Evolutionary conservation across 768 basidiomycete genomes (phyloP), one percentile per base, ranked within the genome.

Genomic region (Mycena belliarum): DNA sequence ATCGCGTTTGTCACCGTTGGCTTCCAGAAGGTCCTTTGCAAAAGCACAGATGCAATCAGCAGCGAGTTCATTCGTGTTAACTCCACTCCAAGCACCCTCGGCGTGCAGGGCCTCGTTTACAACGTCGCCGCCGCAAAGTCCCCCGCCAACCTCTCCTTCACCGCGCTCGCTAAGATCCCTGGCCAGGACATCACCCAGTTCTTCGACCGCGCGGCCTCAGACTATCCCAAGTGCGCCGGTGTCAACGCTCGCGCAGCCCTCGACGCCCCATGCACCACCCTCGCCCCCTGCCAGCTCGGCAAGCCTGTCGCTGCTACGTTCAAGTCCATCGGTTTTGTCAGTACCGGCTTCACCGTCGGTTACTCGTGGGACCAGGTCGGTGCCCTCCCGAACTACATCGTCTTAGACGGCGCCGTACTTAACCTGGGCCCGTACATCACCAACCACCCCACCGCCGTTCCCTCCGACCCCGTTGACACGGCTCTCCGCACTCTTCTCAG

Each of bases 1-100:
- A 83, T 98, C 50, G 96, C 93, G 11, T 99, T 99, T 74, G 80
- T 88, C 53, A 99, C 97, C 37, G 92, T 99, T 63, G 96, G 96
- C 33, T 85, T 96, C 44, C 92, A 97, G 74, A 87, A 86, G 65
- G 92, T 93, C 43, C 83, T 99, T 28, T 99, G 97, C 75, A 94
- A 95, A 1, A 75, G 74, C 63, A 77, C 74, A 51, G 74, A 70
- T 29, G 75, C 68, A 65, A 76, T 74, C 29, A 78, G 76, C 55
- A 71, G 70, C 61, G 69, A 70, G 52, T 86, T 83, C 65, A 70
- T 83, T 24, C 72, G 80, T 42, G 77, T 91, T 3, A 90, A 87
- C 20, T 73, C 82, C 20, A 68, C 69, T 6, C 63, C 78, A 38
- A 86, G 85, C 49, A 88, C 87, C 16, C 78, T 99, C 51, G 89